Evolutionary conservation across 768 basidiomycete species (phyloP), one percentile per base, ranked within the genome.

Genomic region (Lentinula boryana): DNA sequence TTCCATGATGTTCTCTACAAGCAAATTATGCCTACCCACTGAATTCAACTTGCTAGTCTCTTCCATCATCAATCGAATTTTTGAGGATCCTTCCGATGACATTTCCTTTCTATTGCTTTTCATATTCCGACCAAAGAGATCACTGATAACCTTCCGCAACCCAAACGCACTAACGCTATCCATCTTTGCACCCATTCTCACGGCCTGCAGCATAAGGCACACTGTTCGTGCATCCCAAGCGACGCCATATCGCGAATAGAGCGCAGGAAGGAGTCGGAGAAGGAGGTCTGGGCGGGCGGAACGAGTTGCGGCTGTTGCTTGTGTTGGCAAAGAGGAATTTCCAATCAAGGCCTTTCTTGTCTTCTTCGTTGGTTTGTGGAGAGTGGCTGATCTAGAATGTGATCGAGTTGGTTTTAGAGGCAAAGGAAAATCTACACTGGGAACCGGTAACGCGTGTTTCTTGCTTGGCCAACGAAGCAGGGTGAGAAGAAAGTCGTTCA

Each of bases 131-230:
- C 13, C 55, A 43, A 56, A 56, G 36, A 56, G 40, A 21, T 56
- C 27, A 21, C 40, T 44, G 13, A 56, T 36, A 6, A 56, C 55
- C 55, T 43, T 40, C 23, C 55, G 23, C 8, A 56, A 40, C 18
- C 55, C 55, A 13, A 43, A 40, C 9, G 55, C 55, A 32, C 55
- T 56, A n/a, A 56, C n/a, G 21, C 21, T 44, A 16, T 58, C 57
- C 57, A 58, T 58, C 33, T 50, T 58, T 31, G 33, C 31, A 18
- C 31, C 27, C 57, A 58, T 58, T 36, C 57, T 43, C 15, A 58
- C 57, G 5, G 57, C 57, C 21, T 58, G 57, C 3, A 58, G 57
- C 57, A 58, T 58, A 4, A 58, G 44, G 23, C 57, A 58, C 18
- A 58, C 57, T 4, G 44, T 58, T 5, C 57, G 27, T 4, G 43